These are phyloP conservation scores for Xylariales sp. DNA, from an alignment of 2,329 filamentous ascomycete species.

Conservation along the genomic window DNA sequence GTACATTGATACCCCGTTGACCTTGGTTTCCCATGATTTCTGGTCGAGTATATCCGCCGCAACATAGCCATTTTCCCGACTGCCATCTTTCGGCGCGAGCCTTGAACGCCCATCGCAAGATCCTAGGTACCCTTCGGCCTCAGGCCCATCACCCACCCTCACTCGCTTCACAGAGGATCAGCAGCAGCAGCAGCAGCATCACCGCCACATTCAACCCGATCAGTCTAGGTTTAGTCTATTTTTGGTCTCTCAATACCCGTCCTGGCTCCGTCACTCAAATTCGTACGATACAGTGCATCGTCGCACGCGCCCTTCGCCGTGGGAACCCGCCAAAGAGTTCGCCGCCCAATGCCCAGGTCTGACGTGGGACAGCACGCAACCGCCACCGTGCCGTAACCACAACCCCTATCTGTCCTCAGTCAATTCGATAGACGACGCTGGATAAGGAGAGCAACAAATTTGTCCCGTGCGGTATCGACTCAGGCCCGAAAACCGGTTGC, in stretches of 20 bases:
- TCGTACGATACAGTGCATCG: neutral
- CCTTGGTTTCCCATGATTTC: no score
- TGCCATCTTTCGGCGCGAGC: no score
- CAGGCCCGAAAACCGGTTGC: conserved; percentile 1
- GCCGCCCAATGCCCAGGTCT: conserved; percentile 13
- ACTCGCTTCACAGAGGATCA: conserved; percentile 1
- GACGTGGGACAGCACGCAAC: conserved; percentile 13
- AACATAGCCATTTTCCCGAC: no score
- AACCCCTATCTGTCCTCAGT: neutral
- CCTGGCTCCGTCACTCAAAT: conserved; percentile 3
- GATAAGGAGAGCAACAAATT: conserved; percentile 1
- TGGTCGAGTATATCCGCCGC: no score
- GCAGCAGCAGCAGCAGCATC: neutral
- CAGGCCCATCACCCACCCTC: neutral
- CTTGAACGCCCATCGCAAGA: conserved; percentile 5
- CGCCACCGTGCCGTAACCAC: conserved; percentile 9
- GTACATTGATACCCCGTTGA: no score
- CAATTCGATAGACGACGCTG: conserved; percentile 1
- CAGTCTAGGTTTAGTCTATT: neutral
- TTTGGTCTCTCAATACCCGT: conserved; percentile 1
- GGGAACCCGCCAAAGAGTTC: neutral
- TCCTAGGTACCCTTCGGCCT: neutral
- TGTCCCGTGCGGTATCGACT: conserved; percentile 1
- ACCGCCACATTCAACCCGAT: neutral
- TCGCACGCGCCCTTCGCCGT: conserved; percentile 7